These are phyloP conservation scores for Jackrogersella minutella DNA, from an alignment of 495 filamentous ascomycete genomes.

Conservation along the genomic window DNA sequence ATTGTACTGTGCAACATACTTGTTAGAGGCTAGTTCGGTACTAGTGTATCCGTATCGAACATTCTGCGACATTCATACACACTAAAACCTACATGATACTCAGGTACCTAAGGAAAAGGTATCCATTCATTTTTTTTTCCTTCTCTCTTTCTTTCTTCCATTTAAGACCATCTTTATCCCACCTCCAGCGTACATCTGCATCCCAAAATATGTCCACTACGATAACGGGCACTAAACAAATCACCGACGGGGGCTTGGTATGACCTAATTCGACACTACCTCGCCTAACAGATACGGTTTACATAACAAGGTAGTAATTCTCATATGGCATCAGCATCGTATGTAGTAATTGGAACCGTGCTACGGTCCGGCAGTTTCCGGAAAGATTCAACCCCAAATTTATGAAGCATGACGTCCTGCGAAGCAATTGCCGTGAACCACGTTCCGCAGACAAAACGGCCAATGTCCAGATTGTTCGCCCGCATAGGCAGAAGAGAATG, in stretches of 20 bases:
- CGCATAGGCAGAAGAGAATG: constrained; percentile 20
- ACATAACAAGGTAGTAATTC: constrained; percentile 9
- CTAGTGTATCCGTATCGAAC: constrained; percentile 2
- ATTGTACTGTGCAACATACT: constrained; percentile 22
- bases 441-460: constrained; percentile 7
- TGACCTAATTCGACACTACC: constrained; percentile 12
- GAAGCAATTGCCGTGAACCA: constrained; percentile 31
- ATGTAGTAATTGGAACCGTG: constrained; percentile 16
- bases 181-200: neutral
- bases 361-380: constrained; percentile 33
- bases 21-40: neutral
- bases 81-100: too few relatives aligned
- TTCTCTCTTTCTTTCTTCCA: neutral
- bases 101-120: too few relatives aligned
- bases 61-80: neutral
- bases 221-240: constrained; percentile 26
- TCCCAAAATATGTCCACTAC: neutral
- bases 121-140: neutral
- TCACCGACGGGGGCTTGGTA: constrained; percentile 8
- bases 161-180: neutral
- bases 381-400: constrained; percentile 3
- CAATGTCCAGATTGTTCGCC: constrained; percentile 22
- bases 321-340: constrained; percentile 11
- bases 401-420: constrained; percentile 24
- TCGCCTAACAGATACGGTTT: constrained; percentile 12